phyloP scores from a whole-genome alignment of 2,329 filamentous ascomycete genomes.

The Diplodia seriata region DNA sequence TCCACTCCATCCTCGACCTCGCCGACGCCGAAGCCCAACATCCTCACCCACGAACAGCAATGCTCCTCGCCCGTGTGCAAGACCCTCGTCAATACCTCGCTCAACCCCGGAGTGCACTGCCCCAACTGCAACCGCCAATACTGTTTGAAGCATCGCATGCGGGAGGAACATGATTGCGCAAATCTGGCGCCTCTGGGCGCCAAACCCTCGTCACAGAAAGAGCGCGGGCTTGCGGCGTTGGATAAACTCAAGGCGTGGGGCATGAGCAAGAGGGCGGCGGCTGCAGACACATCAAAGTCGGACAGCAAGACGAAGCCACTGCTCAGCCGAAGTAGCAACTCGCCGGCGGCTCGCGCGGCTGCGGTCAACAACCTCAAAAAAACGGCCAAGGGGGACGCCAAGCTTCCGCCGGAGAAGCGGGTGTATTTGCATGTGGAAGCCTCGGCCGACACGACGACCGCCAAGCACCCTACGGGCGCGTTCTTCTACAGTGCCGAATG shows the following conservation, averaged over 20 bases:
- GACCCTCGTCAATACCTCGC: conserved; percentile 71
- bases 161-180: conserved; percentile 83
- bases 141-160: conserved; percentile 77
- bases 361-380: conserved; percentile 83
- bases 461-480: conserved; percentile 73
- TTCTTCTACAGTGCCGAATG: conserved; percentile 70
- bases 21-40: conserved; percentile 56
- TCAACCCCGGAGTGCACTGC: conserved; percentile 75
- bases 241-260: conserved; percentile 82
- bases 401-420: conserved; percentile 80
- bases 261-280: conserved; percentile 70
- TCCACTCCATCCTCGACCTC: conserved; percentile 41
- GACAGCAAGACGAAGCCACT: conserved; percentile 2
- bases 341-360: conserved; percentile 67
- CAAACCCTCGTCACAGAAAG: conserved; percentile 56
- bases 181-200: conserved; percentile 71
- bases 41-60: conserved; percentile 69
- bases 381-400: conserved; percentile 87
- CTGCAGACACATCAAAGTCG: conserved; percentile 60
- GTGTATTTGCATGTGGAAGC: conserved; percentile 91
- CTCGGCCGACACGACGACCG: conserved; percentile 81
- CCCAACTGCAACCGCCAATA: conserved; percentile 73
- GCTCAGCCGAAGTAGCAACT: conserved; percentile 11
- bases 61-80: conserved; percentile 73
- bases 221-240: conserved; percentile 76